Conservation (phyloP, 2,329 filamentous ascomycete genomes). For the Colletotrichum phormii region DNA sequence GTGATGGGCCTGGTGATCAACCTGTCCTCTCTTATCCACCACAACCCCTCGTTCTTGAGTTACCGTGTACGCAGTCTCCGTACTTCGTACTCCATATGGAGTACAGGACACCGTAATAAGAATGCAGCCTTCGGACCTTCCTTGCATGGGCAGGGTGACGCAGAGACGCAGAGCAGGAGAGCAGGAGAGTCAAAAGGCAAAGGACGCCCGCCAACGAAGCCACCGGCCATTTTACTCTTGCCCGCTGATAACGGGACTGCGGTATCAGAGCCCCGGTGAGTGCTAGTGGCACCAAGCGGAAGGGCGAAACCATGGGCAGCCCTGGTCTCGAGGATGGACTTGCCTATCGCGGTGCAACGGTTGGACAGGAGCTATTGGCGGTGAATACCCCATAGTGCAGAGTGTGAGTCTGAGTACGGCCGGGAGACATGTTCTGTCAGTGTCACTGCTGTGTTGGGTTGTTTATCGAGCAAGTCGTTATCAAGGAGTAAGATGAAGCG, state of each 20-base stretch:
- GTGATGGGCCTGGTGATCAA: not conserved
- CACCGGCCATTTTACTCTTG: not conserved
- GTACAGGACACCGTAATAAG: not conserved
- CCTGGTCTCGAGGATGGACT: slow-evolving; percentile 31
- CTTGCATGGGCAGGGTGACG: not conserved
- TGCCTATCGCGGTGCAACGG: slow-evolving; percentile 33
- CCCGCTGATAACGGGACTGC: slow-evolving; percentile 23
- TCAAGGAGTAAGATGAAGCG: slow-evolving; percentile 22
- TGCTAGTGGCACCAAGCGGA: slow-evolving; percentile 17
- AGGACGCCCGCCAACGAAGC: not conserved
- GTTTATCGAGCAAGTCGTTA: slow-evolving; percentile 30
- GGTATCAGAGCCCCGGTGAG: slow-evolving; percentile 9
- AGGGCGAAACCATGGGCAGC: slow-evolving; percentile 23
- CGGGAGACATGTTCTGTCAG: slow-evolving; percentile 1
- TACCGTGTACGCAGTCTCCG: not conserved
- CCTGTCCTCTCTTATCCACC: not conserved
- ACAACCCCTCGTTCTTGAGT: not conserved
- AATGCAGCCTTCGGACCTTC: not conserved
- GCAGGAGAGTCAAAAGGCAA: not conserved
- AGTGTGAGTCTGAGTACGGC: slow-evolving; percentile 4
- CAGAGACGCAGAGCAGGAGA: not conserved
- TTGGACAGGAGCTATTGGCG: slow-evolving; percentile 26
- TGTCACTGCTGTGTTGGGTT: not conserved
- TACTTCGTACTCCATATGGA: no score
- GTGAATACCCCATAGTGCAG: not conserved